Percentiles rank a stretch among this genome's conserved stretches.
Evolutionary conservation across 2,329 filamentous ascomycete genomes (phyloP).

Genomic region (Hypoxylon sp.): DNA sequence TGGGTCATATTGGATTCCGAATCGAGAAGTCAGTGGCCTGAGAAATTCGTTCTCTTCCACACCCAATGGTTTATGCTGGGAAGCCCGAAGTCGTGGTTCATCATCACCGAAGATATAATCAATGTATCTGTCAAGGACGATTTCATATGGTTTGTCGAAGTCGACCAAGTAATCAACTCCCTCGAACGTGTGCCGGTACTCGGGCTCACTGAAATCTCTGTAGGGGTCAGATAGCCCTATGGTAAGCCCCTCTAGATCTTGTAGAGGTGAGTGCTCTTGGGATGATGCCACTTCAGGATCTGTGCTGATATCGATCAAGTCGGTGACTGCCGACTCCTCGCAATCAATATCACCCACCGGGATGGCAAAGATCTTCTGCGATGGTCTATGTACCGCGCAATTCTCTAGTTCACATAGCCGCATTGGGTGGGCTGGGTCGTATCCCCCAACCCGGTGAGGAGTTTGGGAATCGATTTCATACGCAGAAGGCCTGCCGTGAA

Average conservation of each 20-base stretch:
- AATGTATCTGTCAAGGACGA: neutral
- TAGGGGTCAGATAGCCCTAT: neutral
- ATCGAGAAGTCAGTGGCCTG: neutral
- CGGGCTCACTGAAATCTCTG: neutral
- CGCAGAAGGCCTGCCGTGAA: slow-evolving; percentile 8
- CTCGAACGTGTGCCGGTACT: too few species aligned
- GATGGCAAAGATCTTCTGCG: too few species aligned
- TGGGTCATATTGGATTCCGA: slow-evolving; percentile 12
- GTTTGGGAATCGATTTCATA: neutral
- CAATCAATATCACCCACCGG: too few species aligned
- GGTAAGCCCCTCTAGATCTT: neutral
- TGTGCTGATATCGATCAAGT: neutral
- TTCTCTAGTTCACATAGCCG: too few species aligned
- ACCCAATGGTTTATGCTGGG: neutral
- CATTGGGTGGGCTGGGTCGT: too few species aligned
- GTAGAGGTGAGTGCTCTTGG: neutral
- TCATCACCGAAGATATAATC: slow-evolving; percentile 3
- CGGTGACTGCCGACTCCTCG: too few species aligned
- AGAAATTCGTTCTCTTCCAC: neutral
- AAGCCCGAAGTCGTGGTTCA: neutral
- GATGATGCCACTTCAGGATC: neutral
- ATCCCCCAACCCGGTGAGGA: too few species aligned
- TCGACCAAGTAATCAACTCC: neutral
- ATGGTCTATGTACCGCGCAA: too few species aligned
- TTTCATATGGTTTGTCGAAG: neutral